phyloP scores from a whole-genome alignment of 306 rosid genomes.

The Cicer arietinum region DNA sequence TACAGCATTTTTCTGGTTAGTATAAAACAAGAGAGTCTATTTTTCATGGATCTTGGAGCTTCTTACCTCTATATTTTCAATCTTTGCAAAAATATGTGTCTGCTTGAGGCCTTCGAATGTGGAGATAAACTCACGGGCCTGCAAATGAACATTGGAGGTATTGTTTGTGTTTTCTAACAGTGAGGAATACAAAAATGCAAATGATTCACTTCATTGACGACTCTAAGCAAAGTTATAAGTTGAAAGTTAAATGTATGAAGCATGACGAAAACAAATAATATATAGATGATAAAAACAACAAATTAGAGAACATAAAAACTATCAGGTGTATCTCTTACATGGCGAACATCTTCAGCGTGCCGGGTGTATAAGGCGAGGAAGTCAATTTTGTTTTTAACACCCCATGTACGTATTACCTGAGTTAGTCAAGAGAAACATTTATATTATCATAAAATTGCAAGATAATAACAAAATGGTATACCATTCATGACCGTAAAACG shows the following conservation, averaged over 20 bases:
- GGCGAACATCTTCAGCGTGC: slow-evolving; percentile 86
- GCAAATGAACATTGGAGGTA: slow-evolving; percentile 46
- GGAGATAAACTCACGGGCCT: slow-evolving; percentile 66
- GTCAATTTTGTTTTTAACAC: slow-evolving; percentile 79
- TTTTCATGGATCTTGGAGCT: slow-evolving; percentile 7
- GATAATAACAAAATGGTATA: slow-evolving; percentile 27
- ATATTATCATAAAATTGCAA: slow-evolving; percentile 32
- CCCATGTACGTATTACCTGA: slow-evolving; percentile 91
- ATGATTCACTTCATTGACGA: slow-evolving; percentile 8
- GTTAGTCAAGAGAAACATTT: slow-evolving; percentile 32
- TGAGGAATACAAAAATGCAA: slow-evolving; percentile 17
- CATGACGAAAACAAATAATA: not conserved
- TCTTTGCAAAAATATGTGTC: slow-evolving; percentile 82
- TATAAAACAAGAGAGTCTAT: slow-evolving; percentile 4
- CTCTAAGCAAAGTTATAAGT: slow-evolving; percentile 21
- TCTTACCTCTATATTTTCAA: slow-evolving; percentile 78
- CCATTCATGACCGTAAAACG: slow-evolving; percentile 20
- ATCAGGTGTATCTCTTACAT: slow-evolving; percentile 57
- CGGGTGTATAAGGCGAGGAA: slow-evolving; percentile 78
- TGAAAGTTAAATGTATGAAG: slow-evolving; percentile 31
- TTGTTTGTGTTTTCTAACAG: not conserved
- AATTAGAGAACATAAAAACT: slow-evolving; percentile 7
- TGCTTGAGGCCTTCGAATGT: slow-evolving; percentile 63
- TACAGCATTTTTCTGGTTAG: slow-evolving; percentile 2
- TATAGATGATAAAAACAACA: not conserved